phyloP scores from a whole-genome alignment of 2,329 filamentous ascomycete genomes.

The Verticillium alfalfae region DNA sequence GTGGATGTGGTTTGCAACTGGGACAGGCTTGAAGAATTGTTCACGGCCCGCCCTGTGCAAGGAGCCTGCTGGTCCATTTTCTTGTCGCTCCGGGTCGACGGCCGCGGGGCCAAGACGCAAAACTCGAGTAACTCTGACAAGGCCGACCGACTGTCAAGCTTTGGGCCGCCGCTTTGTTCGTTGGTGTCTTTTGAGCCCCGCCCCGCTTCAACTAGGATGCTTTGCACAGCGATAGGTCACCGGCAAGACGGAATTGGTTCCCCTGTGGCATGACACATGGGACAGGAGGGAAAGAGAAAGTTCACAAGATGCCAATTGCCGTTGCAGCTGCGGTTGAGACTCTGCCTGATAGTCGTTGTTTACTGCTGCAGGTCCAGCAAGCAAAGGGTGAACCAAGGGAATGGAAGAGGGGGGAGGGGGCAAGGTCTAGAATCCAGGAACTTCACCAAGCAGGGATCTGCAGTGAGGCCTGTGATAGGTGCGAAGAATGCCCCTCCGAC shows the following conservation, averaged over 20 bases:
- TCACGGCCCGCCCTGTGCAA: slow-evolving; percentile 16
- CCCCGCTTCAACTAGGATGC: neutral
- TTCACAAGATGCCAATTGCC: neutral
- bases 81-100: neutral
- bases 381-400: neutral
- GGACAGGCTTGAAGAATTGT: slow-evolving; percentile 5
- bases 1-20: neutral
- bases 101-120: neutral
- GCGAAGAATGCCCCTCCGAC: neutral
- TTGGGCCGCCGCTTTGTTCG: neutral
- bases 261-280: neutral
- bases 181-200: neutral
- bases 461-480: neutral
- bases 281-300: neutral
- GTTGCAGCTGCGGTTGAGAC: neutral
- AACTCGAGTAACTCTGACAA: neutral
- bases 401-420: neutral
- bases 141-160: neutral
- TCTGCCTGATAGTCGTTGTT: neutral
- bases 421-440: neutral
- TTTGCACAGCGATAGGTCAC: neutral
- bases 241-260: neutral
- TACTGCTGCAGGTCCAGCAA: neutral
- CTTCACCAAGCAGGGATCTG: neutral
- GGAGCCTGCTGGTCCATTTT: slow-evolving; percentile 17